Evolutionary conservation across 192 early-diverging fungal genomes (phyloP), one percentile per base, ranked within the genome.

Genomic region (Podochytrium sp.): DNA sequence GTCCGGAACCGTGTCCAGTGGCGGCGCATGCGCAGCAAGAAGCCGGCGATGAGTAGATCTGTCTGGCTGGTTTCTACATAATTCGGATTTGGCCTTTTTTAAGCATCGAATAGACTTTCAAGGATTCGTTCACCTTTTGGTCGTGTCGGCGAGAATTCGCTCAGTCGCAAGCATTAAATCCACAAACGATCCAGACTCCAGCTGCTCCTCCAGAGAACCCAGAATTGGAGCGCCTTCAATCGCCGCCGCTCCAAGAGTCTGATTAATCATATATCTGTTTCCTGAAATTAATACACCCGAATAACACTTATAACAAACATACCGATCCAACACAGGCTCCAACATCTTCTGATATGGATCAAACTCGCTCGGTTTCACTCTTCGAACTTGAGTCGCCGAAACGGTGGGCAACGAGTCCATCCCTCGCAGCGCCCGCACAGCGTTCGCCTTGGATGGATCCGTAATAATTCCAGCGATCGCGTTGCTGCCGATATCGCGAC

Each of bases 1-100:
- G 0, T 88, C 74, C 12, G 98, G 98, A 1, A 99, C 91, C 7
- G 90, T 90, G 53, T 91, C 90, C 4, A 97, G 86, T 29, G 90
- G 81, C 0, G 91, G 93, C n/a, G 90, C 75, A 64, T 91, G 91
- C 25, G 81, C 58, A 52, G 87, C 77, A 82, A 91, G 23, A 79
- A 91, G 52, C 78, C 89, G 25, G 79, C 78, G 47, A 66, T 55
- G 59, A 23, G 59, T 23, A 7, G 10, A 34, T 25, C 59, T 25
- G 37, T 61, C 59, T 6, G 27, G 27, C 23, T 61, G 5, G 59
- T 61, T 38, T 30, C 59, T 61, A 23, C 4, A 35, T 7, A 6
- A 61, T 38, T 34, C 7, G 6, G 6, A 57, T 57, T 32, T 29
- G 7, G 23, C 20, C 14, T 29, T 10, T 57, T 14, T 12, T 32